Evolutionary conservation across 2,329 filamentous ascomycete species (phyloP), one percentile per base, ranked within the genome.

Genomic region (Cladophialophora carrionii): DNA sequence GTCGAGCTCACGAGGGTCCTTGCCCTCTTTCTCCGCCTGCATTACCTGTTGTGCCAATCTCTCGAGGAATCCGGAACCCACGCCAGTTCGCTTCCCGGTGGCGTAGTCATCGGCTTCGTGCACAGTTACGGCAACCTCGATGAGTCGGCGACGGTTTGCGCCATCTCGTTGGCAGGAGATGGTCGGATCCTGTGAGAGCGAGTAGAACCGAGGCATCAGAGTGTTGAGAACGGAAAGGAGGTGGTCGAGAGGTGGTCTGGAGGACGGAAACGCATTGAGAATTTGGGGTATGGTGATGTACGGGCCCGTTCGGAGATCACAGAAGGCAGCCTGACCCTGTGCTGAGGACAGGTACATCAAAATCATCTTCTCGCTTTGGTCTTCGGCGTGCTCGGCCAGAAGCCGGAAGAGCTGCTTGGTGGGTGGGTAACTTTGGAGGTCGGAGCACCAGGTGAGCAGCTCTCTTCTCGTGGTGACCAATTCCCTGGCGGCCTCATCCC

Each of bases 161-260:
- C 87, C 85, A 68, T 90, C 89, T 24, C 88, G 84, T 68, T 85
- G 85, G 67, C 85, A 90, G 2, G 87, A 89, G 71, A 96, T 87
- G 69, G 95, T 91, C 0, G 95, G 95, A 74, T 99, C 95, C 76
- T 96, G 97, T 61, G 93, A 97, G 14, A 99, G 87, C 3, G 94
- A 98, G 81, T 99, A 99, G 82, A 99, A 99, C 66, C 95, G 90
- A 2, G 95, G 95, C 94, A 98, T 98, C 58, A 98, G 84, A 56
- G 91, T 90, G 72, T 90, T 90, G 60, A 97, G 85, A 51, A 90
- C 85, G 2, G 90, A 90, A 41, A 97, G 84, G 10, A 99, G 83
- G 65, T 88, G 83, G 61, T 95, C 90, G 72, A 99, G 83, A 3
- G 94, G 92, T 60, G 95, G 95, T 75, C 92, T 91, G 6, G 91